Evolutionary conservation across 1,284 basidiomycete genomes (phyloP), one percentile per base, ranked within the genome.

Genomic region (Ustilago tritici): DNA sequence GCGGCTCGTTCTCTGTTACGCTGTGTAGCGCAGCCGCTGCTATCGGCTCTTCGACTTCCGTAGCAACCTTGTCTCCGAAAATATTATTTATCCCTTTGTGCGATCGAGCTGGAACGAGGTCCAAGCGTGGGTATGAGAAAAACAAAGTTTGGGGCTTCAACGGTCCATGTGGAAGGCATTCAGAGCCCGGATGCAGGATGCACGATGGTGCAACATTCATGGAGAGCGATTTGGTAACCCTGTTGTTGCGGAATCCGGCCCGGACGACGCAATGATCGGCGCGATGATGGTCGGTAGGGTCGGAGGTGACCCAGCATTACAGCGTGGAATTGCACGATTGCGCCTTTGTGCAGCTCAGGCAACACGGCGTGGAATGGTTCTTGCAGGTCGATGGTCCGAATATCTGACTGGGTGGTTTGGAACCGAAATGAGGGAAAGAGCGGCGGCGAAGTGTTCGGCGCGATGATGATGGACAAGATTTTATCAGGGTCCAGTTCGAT

Each of bases 71-170:
- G n/a, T 28, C n/a, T 46, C n/a, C 5, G n/a, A 46, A 46, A 19
- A 19, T 19, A 46, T 19, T 11, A 8, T 46, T 28, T 38, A 17
- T 38, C 2, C 12, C 34, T 36, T 23, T 35, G 7, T n/a, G 12
- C 52, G 34, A 35, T 34, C 34, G 34, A 31, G n/a, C 31, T n/a
- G 34, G 31, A 54, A 35, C 12, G 34, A 38, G 52, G 52, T 38
- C 52, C 15, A 9, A 54, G 52, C 52, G 32, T 54, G 23, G 19
- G 32, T 34, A 34, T 54, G 52, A 36, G 52, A 54, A 36, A 54
- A 54, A 35, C 8, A 34, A 28, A 28, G 23, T 28, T 28, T 35
- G 17, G 15, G 15, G 31, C 52, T 19, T 6, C 12, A 15, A 34
- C 11, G 14, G 11, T 54, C 15, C 34, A 38, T 54, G 34, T 38